phyloP scores from a whole-genome alignment of 495 filamentous ascomycete genomes.

The Hypoxylon rickii region DNA sequence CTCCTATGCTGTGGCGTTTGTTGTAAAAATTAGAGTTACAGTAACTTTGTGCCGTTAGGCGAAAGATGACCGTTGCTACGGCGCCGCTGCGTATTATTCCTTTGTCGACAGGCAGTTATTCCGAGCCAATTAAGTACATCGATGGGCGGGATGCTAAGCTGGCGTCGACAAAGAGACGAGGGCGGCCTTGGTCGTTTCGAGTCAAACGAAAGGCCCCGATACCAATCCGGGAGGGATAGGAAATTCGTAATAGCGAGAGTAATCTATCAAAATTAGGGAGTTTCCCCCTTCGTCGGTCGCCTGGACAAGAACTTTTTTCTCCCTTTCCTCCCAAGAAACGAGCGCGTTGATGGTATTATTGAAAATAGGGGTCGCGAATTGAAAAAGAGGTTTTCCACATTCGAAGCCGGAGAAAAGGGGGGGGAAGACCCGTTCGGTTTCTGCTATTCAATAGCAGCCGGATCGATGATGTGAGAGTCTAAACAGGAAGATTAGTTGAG shows the following conservation, averaged over 20 bases:
- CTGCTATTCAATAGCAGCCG: conserved; percentile 11
- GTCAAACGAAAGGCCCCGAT: conserved; percentile 13
- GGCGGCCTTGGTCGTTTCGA: conserved; percentile 12
- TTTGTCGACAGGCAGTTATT: conserved; percentile 17
- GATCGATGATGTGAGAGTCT: conserved; percentile 9
- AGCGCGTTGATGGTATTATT: conserved; percentile 16
- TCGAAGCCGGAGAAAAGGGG: conserved; percentile 15
- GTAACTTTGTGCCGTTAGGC: not conserved
- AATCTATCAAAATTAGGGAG: not conserved
- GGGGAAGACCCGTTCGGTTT: conserved; percentile 24
- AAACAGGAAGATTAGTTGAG: conserved; percentile 14
- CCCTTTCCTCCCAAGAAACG: conserved; percentile 14
- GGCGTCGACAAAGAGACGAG: conserved; percentile 19
- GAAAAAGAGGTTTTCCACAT: conserved; percentile 12
- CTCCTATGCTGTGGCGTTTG: conserved; percentile 6
- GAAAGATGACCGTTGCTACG: not conserved
- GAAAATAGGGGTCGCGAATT: conserved; percentile 18
- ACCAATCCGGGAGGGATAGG: conserved; percentile 15
- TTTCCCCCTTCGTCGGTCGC: conserved; percentile 15
- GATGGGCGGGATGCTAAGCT: not conserved
- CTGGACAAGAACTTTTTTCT: conserved; percentile 17
- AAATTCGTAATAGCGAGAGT: conserved; percentile 29
- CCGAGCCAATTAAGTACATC: conserved; percentile 17
- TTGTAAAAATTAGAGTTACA: conserved; percentile 4
- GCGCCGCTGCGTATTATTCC: conserved; percentile 9